Percentiles rank a stretch among this genome's conserved stretches.
Evolutionary conservation across 805 yeast species (phyloP).

Genomic region (Scheffersomyces spartinae): DNA sequence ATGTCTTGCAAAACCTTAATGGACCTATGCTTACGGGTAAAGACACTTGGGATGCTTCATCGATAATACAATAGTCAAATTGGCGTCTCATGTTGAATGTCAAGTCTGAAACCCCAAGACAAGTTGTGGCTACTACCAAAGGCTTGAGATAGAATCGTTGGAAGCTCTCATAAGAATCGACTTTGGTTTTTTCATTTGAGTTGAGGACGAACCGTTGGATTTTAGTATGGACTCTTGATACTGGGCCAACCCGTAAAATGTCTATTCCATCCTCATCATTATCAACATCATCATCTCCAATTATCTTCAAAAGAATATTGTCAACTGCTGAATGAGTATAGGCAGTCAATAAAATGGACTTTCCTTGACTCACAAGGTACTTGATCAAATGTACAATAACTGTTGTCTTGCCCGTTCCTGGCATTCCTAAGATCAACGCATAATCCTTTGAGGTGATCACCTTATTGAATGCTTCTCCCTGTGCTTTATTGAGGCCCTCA

Average conservation of each 20-base stretch:
- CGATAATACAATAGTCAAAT: slow-evolving; percentile 90
- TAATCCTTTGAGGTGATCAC: slow-evolving; percentile 63
- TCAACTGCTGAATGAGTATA: slow-evolving; percentile 96
- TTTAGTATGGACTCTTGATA: slow-evolving; percentile 48
- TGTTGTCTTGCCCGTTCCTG: slow-evolving; percentile 95
- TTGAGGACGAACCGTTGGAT: slow-evolving; percentile 42
- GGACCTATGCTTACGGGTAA: slow-evolving; percentile 91
- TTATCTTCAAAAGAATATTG: slow-evolving; percentile 71
- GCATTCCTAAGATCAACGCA: slow-evolving; percentile 86
- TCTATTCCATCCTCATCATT: slow-evolving; percentile 29
- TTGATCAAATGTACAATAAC: slow-evolving; percentile 69
- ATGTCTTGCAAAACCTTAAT: slow-evolving; percentile 59
- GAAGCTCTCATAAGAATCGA: slow-evolving; percentile 35
- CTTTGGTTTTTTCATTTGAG: slow-evolving; percentile 16
- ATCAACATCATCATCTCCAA: no score
- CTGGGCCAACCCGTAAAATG: slow-evolving; percentile 59
- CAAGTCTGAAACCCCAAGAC: slow-evolving; percentile 62
- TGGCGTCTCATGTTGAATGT: slow-evolving; percentile 38
- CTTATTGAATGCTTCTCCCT: slow-evolving; percentile 52
- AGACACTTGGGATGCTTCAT: slow-evolving; percentile 94
- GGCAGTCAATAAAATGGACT: slow-evolving; percentile 67
- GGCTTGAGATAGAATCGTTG: slow-evolving; percentile 38
- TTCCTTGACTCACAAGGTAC: slow-evolving; percentile 45
- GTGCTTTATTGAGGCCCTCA: slow-evolving; percentile 54
- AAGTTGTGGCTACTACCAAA: slow-evolving; percentile 79